Evolutionary conservation across 2,329 filamentous ascomycete species (phyloP), one percentile per base, ranked within the genome.

Genomic region (Biscogniauxia sp.): DNA sequence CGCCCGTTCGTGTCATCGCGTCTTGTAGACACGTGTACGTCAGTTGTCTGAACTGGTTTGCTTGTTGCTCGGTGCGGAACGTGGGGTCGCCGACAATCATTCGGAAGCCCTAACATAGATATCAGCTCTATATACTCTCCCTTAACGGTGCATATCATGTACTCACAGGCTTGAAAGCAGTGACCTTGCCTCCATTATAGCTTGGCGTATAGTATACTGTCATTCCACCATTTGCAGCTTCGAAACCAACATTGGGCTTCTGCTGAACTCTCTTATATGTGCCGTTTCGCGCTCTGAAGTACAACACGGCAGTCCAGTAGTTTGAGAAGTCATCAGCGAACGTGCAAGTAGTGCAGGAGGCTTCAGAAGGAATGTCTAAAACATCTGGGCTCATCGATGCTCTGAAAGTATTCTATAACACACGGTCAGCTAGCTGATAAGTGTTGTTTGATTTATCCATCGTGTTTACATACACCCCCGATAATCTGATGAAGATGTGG

Each of bases 271-370:
- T 63, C 54, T 71, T 73, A 69, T 68, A 72, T 57, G 68, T 79
- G 28, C 75, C 74, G 58, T 77, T 77, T 20, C 73, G 70, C 11
- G 75, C 75, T 17, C 70, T 68, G 67, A 76, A 78, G 69, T 76
- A 78, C 55, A 79, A 53, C 50, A 76, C 75, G 9, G 75, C 75
- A 0, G 76, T 78, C 76, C 75, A 78, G 70, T 78, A 78, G 66
- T 79, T 78, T 60, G 71, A 75, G 60, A 76, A 72, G 61, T 79
- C 77, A 26, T 79, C 74, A n/a, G 71, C 72, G 54, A 78, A 77
- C n/a, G 74, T 74, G 66, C 77, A 80, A 1, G 71, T 78, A 1
- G 78, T 80, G 70, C 78, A 80, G 11, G 72, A 76, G 3, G 77
- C 70, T 6, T 61, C 15, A 37, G 66, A 61, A 17, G 71, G 69